Evolutionary conservation across 202 grass and related monocot genomes (phyloP), one percentile per base, ranked within the genome.

Genomic region (Zizania palustris): DNA sequence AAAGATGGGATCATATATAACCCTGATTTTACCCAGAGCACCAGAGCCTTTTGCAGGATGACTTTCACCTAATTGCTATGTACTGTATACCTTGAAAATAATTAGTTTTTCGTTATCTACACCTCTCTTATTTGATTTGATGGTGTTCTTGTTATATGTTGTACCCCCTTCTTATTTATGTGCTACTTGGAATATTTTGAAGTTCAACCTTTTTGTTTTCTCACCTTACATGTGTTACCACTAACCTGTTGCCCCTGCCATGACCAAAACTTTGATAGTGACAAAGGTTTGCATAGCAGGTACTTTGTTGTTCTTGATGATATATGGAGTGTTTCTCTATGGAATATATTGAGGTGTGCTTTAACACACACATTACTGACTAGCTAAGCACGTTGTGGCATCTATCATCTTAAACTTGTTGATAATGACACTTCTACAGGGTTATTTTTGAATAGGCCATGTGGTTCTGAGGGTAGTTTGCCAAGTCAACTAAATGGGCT

Each of bases 21-120:
- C 28, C 28, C 1, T 28, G 28, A 28, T 28, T 28, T 28, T 28
- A 28, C 28, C 28, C 28, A 28, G 28, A 28, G 28, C 28, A 28
- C 6, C n/a, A 57, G 39, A 45, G 37, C 10, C 76, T 79, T 5
- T 66, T 9, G 21, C 12, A 75, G 67, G 35, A 41, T 56, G 40
- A 48, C 12, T 12, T 54, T 54, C 16, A 19, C n/a, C n/a, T n/a
- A n/a, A n/a, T n/a, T n/a, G n/a, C n/a, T n/a, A n/a, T n/a, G n/a
- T n/a, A n/a, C n/a, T n/a, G n/a, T 55, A 20, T 9, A 54, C n/a
- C 19, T 54, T 14, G 9, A 9, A 54, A 54, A 54, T 53, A 6
- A 53, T 2, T 54, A 54, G 51, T 18, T 54, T 54, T 54, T 54
- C 51, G 3, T 54, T 19, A 54, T 54, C 2, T 18, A 28, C n/a